These are phyloP conservation scores for Verticillium longisporum DNA, from an alignment of 2,329 filamentous ascomycete genomes.

Conservation along the genomic window DNA sequence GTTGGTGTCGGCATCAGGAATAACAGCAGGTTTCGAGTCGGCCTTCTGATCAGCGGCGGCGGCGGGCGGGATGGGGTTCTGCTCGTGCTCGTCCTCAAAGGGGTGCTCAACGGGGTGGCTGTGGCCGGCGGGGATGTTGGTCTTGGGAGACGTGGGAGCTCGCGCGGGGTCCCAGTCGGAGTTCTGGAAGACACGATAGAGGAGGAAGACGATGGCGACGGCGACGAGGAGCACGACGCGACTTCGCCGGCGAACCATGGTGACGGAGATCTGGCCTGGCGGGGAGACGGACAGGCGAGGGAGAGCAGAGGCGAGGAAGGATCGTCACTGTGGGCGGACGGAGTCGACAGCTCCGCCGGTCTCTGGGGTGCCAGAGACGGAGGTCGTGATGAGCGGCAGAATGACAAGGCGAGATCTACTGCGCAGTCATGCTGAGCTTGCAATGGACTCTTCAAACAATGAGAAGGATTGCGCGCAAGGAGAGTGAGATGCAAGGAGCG, in stretches of 20 bases:
- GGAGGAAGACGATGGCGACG: constrained; percentile 45
- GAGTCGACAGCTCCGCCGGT: background rate
- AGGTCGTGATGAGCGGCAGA: background rate
- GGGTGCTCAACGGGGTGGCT: background rate
- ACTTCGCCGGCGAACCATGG: constrained; percentile 56
- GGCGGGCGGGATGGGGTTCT: constrained; percentile 1
- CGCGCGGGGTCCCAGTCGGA: constrained; percentile 22
- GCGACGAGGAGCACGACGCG: constrained; percentile 53
- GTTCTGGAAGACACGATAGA: constrained; percentile 41
- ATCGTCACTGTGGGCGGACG: background rate
- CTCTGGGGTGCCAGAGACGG: background rate
- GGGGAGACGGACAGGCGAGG: background rate
- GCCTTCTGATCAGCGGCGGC: background rate
- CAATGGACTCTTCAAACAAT: background rate
- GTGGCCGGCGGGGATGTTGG: constrained; percentile 3
- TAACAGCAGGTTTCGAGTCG: background rate
- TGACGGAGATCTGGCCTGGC: constrained; percentile 6
- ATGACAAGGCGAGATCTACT: background rate
- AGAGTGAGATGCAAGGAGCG: background rate
- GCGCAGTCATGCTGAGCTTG: background rate
- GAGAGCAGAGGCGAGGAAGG: background rate
- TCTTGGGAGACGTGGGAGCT: constrained; percentile 1
- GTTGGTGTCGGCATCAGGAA: constrained; percentile 8
- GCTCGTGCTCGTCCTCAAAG: constrained; percentile 1
- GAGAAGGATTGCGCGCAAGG: background rate